Evolutionary conservation across 176 grass and related monocot genomes (phyloP).

Genomic region (Puya raimondii): DNA sequence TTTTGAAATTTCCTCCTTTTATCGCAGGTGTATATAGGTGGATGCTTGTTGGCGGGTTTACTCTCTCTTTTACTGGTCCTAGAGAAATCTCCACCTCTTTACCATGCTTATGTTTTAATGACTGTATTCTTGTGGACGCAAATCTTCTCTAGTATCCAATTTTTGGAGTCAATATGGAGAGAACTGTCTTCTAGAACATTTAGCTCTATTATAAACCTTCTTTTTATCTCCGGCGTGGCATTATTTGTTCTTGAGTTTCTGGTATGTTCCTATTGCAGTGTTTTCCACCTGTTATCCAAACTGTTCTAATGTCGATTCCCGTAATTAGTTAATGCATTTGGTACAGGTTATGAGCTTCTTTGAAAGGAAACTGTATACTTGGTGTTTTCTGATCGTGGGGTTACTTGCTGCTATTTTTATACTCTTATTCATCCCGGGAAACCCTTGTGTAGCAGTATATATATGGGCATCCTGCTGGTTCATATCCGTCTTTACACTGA

Average conservation of each 20-base stretch:
- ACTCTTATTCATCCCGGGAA: slow-evolving; percentile 40
- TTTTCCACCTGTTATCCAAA: background rate
- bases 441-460: slow-evolving; percentile 44
- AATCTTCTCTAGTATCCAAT: slow-evolving; percentile 55
- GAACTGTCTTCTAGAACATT: slow-evolving; percentile 46
- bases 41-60: slow-evolving; percentile 59
- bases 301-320: background rate
- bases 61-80: slow-evolving; percentile 57
- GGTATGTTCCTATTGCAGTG: slow-evolving; percentile 29
- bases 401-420: slow-evolving; percentile 42
- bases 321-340: slow-evolving; percentile 22
- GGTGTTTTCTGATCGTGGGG: slow-evolving; percentile 78
- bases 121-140: slow-evolving; percentile 90
- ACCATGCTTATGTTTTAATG: slow-evolving; percentile 82
- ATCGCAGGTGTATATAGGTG: slow-evolving; percentile 66
- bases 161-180: slow-evolving; percentile 55
- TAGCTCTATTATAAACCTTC: slow-evolving; percentile 57
- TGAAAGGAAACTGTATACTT: slow-evolving; percentile 79
- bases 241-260: slow-evolving; percentile 77
- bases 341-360: slow-evolving; percentile 88
- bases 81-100: slow-evolving; percentile 84
- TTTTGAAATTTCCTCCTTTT: slow-evolving; percentile 25
- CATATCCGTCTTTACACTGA: slow-evolving; percentile 87
- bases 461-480: slow-evolving; percentile 76
- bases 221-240: slow-evolving; percentile 42